A percentile compares a stretch with the other conserved stretches of the same genome.
Evolutionary conservation across 78 protist genomes (phyloP).

Genomic region (Tieghemostelium lacteum): DNA sequence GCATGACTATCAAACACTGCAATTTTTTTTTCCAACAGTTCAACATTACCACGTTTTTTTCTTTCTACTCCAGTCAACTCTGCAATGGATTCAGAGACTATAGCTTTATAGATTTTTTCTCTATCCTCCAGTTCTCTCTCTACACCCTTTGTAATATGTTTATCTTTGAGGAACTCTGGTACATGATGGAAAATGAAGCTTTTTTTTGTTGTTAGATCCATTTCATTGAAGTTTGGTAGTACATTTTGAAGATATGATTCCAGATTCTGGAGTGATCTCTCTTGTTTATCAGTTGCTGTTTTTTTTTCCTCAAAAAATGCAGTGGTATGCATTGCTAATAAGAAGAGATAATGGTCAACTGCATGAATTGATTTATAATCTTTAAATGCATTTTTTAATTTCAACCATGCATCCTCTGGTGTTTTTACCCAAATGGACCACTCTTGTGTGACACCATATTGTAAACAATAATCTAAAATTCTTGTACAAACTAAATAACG

Average conservation of each 20-base stretch:
- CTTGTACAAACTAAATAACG: too few relatives aligned
- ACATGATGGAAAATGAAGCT: neutral
- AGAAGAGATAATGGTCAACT: neutral
- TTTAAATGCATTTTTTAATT: neutral
- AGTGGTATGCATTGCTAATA: neutral
- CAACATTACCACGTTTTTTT: neutral
- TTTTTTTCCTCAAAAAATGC: neutral
- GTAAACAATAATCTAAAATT: neutral
- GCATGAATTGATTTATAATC: neutral
- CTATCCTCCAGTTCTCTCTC: neutral
- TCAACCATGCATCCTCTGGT: neutral
- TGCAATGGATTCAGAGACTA: neutral
- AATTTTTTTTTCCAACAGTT: neutral
- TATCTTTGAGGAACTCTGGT: too few relatives aligned
- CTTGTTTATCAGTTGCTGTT: neutral
- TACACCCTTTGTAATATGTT: neutral
- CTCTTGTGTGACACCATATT: neutral
- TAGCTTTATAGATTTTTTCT: neutral
- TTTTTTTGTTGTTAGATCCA: neutral
- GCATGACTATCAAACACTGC: neutral
- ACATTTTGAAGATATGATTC: neutral
- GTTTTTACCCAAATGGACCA: neutral
- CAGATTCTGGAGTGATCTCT: neutral
- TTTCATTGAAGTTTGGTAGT: neutral
- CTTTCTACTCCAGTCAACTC: neutral